Evolutionary conservation across 805 yeast genomes (phyloP), one percentile per base, ranked within the genome.

Genomic region (Barnettozyma siamensis): DNA sequence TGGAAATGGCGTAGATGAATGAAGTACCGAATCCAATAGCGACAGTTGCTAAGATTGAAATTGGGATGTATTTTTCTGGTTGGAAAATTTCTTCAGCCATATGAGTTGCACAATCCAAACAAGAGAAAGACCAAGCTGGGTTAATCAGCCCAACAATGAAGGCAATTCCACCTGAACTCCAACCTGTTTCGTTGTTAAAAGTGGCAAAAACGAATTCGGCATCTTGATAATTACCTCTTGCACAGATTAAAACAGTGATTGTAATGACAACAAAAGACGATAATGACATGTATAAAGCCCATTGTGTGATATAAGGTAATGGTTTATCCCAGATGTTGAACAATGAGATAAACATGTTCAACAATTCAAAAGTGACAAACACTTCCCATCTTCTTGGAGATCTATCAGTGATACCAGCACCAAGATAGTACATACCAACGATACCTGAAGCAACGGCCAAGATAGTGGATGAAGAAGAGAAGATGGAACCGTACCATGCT

Each of bases 51-150:
- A 77, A 62, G 44, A 80, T 77, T 2, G 81, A 76, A 34, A 69
- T 69, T 18, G 86, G 85, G 37, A 78, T 76, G 39, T 72, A 68
- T 31, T 67, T 64, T 46, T 70, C 69, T 10, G 83, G 82, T 17
- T 69, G 58, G 13, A 63, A 50, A 18, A 70, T 69, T 52, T 80
- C 87, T 55, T 81, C 88, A n/a, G 83, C 79, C 71, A 81, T 67
- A 50, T 80, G 87, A 5, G 85, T 77, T 4, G 85, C 84, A 42
- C 78, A 73, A 53, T 80, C 88, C 35, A 78, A 66, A 46, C 86
- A 78, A 24, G 77, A 69, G 58, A 78, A 79, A 8, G 80, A 74
- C 83, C 83, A 80, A 42, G 75, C 72, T 4, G 85, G 83, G 51
- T 79, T 79, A 49, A 80, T 71, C 37, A 80, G 60, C 5, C 86